Base-by-base conservation (phyloP, 2,329 filamentous ascomycete genomes). In the Thelonectria discophora region DNA sequence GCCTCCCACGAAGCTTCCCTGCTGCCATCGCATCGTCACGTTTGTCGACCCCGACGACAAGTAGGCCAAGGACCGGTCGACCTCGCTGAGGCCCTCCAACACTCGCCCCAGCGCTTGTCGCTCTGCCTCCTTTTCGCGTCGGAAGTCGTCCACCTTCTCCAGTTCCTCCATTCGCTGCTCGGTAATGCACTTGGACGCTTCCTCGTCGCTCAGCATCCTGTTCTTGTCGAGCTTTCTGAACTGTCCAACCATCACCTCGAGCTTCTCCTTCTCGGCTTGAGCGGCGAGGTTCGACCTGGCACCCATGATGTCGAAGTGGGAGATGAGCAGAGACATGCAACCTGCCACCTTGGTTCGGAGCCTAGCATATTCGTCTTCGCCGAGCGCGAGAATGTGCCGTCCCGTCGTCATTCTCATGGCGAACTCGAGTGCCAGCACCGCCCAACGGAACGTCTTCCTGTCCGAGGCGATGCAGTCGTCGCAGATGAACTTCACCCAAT, bases 281-380 rank as follows among this genome's bases (percentile, higher is more conserved):
- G 95, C 95, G 11, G 95, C 95, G 65, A 97, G 84, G 43, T 90
- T 97, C 7, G 94, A 97, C 72, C 94, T 88, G 24, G 95, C 95
- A 21, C 95, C 95, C 91, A 99, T 97, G 77, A 99, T 98, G 76
- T 99, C 95, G 72, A 99, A 99, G 77, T 99, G 95, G 10, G 94
- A 97, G 68, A 99, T 98, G 50, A 99, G 83, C 21, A 99, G 85
- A 18, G 93, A 94, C 95, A 99, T 99, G 77, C 95, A 99, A 0
- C 94, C 94, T 9, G 93, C 93, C 5, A 99, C 95, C 77, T 97
- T 98, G 60, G 88, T 84, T 46, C 94, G 87, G 64, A 99, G 82
- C 65, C 85, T 88, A 6, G 89, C 86, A 75, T 97, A 99, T 73
- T 99, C 94, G 42, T 90, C 87, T 60, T 97, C 93, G 42, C 90